Conservation (phyloP, 1,139 yeast species). For the Lizanozyma gosingica region DNA sequence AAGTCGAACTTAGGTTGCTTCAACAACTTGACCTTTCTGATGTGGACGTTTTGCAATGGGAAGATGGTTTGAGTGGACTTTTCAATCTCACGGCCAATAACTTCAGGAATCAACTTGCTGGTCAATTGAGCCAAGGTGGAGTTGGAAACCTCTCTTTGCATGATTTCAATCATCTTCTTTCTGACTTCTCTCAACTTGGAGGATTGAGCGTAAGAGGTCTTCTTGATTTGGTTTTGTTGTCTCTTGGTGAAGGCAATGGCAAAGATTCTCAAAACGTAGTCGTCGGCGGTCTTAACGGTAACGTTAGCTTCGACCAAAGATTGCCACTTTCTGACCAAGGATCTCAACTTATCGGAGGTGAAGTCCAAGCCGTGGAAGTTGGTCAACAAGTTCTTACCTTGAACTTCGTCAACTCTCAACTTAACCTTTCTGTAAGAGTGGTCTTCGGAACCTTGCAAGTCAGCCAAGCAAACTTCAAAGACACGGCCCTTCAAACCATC, state of each 20-base stretch:
- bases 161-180: conserved; percentile 81
- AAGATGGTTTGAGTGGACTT: conserved; percentile 75
- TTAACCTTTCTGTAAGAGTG: conserved; percentile 85
- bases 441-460: conserved; percentile 88
- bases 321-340: conserved; percentile 92
- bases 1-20: conserved; percentile 89
- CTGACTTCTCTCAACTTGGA: conserved; percentile 78
- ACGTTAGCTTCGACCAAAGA: conserved; percentile 85
- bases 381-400: conserved; percentile 86
- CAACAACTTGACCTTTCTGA: conserved; percentile 85
- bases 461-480: conserved; percentile 80
- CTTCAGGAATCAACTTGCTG: conserved; percentile 84
- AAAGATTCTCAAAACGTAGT: conserved; percentile 80
- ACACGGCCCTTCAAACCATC: conserved; percentile 90
- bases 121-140: conserved; percentile 83
- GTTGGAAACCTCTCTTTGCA: conserved; percentile 78
- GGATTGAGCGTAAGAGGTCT: conserved; percentile 85
- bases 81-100: conserved; percentile 85
- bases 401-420: conserved; percentile 88
- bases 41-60: conserved; percentile 88
- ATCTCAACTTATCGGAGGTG: conserved; percentile 85
- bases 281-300: conserved; percentile 87
- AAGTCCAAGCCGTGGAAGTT: conserved; percentile 94
- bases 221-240: conserved; percentile 82
- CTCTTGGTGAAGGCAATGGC: conserved; percentile 92